A percentile compares a stretch with the other conserved stretches of the same genome.
Evolutionary conservation across 352 stramenopile species (phyloP).

Genomic region (Phytophthora constricta): DNA sequence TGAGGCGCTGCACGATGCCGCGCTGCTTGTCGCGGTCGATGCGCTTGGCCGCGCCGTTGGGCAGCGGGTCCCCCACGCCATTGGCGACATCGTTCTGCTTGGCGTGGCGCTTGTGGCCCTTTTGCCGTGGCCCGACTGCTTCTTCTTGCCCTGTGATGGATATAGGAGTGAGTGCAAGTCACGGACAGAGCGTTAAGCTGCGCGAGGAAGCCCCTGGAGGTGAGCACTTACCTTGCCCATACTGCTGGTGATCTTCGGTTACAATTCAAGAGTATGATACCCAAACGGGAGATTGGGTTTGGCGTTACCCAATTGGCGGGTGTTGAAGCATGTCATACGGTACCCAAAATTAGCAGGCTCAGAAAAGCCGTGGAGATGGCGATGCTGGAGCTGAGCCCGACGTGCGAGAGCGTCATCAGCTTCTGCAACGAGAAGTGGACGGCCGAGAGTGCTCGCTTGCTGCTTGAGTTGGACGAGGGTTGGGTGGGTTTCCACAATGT

Average conservation of each 20-base stretch:
- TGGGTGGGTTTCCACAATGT: conserved; percentile 28
- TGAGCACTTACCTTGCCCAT: conserved; percentile 43
- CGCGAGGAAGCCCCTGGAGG: too few relatives aligned
- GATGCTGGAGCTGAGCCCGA: too few relatives aligned
- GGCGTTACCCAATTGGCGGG: too few relatives aligned
- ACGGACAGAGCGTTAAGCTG: background rate
- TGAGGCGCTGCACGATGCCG: conserved; percentile 59
- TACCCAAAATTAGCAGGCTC: background rate
- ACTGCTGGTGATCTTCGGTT: conserved; percentile 16
- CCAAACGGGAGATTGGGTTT: background rate
- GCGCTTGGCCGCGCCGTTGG: conserved; percentile 22
- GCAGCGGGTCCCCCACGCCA: conserved; percentile 12
- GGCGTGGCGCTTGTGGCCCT: conserved; percentile 47
- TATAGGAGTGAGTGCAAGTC: background rate
- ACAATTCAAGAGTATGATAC: background rate
- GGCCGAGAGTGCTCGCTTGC: conserved; percentile 22
- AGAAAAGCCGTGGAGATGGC: background rate
- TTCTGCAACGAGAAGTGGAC: conserved; percentile 21
- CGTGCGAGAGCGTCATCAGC: background rate
- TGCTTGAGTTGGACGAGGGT: conserved; percentile 40
- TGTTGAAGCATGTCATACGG: background rate
- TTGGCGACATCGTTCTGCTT: conserved; percentile 71
- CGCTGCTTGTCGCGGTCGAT: conserved; percentile 55
- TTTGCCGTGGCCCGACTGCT: conserved; percentile 49
- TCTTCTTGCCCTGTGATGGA: conserved; percentile 50